These are phyloP conservation scores for Plasmodium fragile DNA, from an alignment of 169 alveolate genomes.

Conservation along the genomic window DNA sequence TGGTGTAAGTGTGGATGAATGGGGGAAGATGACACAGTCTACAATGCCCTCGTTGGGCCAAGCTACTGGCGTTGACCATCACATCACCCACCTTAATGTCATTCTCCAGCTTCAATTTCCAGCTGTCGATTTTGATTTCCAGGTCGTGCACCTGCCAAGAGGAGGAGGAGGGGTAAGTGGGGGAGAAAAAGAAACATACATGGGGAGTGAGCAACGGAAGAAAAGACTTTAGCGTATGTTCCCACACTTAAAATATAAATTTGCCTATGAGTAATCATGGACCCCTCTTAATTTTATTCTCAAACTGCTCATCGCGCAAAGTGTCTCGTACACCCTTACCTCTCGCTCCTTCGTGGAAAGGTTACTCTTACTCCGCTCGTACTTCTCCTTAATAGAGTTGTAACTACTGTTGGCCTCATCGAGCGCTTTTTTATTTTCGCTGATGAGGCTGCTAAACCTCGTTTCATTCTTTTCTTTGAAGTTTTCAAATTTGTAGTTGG, in stretches of 20 bases:
- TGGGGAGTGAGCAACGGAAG: not conserved
- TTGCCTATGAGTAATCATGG: not conserved
- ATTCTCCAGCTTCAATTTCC: slow-evolving; percentile 64
- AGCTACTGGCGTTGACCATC: not conserved
- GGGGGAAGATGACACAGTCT: not conserved
- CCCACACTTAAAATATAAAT: not conserved
- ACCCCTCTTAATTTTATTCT: not conserved
- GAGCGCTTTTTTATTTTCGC: slow-evolving; percentile 18
- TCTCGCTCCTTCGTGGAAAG: slow-evolving; percentile 39
- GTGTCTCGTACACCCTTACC: not conserved
- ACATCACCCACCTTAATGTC: slow-evolving; percentile 5
- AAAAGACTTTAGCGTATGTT: not conserved
- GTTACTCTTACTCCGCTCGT: slow-evolving; percentile 12
- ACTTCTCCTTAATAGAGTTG: slow-evolving; percentile 16
- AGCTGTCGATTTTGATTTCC: slow-evolving; percentile 45
- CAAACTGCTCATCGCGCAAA: not conserved
- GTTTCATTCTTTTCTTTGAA: slow-evolving; percentile 18
- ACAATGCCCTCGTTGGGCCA: not conserved
- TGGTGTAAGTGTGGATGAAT: not conserved
- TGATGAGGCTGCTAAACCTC: slow-evolving; percentile 4
- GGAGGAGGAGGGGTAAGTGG: not conserved
- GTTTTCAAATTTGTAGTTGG: slow-evolving; percentile 36
- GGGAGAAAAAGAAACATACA: not conserved
- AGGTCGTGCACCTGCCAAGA: slow-evolving; percentile 41
- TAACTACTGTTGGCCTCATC: slow-evolving; percentile 19